Conservation (phyloP, 805 yeast genomes). For the Candida caryicola region DNA sequence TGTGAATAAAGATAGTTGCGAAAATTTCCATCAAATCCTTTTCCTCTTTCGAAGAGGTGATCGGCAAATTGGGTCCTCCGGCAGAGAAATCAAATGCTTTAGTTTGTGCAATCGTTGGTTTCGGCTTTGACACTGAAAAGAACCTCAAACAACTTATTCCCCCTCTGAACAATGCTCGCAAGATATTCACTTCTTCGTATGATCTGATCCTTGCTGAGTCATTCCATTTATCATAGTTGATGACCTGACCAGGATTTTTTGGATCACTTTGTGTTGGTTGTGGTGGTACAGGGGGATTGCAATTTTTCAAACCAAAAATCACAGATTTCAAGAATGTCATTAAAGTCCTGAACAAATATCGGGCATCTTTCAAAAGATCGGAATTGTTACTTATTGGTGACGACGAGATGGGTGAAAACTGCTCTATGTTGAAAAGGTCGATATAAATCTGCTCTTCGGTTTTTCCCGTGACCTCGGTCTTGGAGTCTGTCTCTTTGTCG, state of each 20-base stretch:
- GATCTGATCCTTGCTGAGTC: constrained; percentile 82
- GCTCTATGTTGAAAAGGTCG: constrained; percentile 36
- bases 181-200: constrained; percentile 75
- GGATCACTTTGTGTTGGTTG: constrained; percentile 48
- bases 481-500: constrained; percentile 12
- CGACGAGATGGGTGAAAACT: constrained; percentile 56
- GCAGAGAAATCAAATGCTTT: constrained; percentile 57
- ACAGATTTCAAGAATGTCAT: constrained; percentile 89
- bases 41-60: constrained; percentile 86
- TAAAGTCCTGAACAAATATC: constrained; percentile 81
- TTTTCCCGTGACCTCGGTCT: constrained; percentile 20
- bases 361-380: constrained; percentile 82
- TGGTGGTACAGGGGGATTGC: constrained; percentile 71
- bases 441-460: constrained; percentile 14
- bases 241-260: constrained; percentile 34
- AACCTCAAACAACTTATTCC: constrained; percentile 78
- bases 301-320: constrained; percentile 81
- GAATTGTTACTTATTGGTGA: constrained; percentile 46
- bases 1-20: constrained; percentile 88
- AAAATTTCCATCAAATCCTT: constrained; percentile 94
- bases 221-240: constrained; percentile 63
- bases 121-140: constrained; percentile 60
- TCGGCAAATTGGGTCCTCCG: constrained; percentile 79
- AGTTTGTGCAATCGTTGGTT: constrained; percentile 23
- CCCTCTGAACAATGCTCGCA: constrained; percentile 76